Evolutionary conservation across 2,329 filamentous ascomycete species (phyloP), one percentile per base, ranked within the genome.

Genomic region (Karstenula rhodostoma): DNA sequence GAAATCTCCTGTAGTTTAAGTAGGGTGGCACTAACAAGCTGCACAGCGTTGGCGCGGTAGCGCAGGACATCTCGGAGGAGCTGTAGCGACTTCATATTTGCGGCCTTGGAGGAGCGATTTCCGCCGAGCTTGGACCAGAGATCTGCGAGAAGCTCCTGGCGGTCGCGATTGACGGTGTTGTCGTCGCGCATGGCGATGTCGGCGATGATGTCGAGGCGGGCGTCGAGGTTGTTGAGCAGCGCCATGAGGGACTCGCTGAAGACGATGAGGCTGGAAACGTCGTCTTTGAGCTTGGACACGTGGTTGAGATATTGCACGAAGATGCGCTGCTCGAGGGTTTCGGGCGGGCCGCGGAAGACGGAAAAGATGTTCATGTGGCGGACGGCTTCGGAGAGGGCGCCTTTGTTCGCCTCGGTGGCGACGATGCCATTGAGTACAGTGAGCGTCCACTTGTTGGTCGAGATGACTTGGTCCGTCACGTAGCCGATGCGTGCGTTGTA

Each of bases 401-500:
- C 80, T 29, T 70, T 32, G 13, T 72, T 70, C 0, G 77, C 76
- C 56, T 83, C 77, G 9, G 80, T 72, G 8, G 78, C 66, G 0
- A 81, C 81, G n/a, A 92, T 81, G 8, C 85, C 86, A 67, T 90
- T 85, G 49, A 93, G 85, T 48, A 89, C 87, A 17, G 87, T 84
- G 50, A 89, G 84, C 0, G 91, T 94, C 89, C 89, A 93, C 57
- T 86, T 86, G 70, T 92, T 93, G 58, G 90, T 92, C 63, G 84
- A 86, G 60, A 94, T 88, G 52, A 94, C 88, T 37, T 86, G 86
- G 70, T 94, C 91, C 37, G 94, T 88, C 1, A 89, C 88, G 12
- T 87, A 84, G 4, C 90, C 90, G 65, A 94, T 89, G 67, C 90
- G 89, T 0, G 86, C 88, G 78, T 94, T 94, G 83, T 94, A 95